These are phyloP conservation scores for Wickerhamomyces tratensis DNA, from an alignment of 805 yeast species.

Conservation along the genomic window DNA sequence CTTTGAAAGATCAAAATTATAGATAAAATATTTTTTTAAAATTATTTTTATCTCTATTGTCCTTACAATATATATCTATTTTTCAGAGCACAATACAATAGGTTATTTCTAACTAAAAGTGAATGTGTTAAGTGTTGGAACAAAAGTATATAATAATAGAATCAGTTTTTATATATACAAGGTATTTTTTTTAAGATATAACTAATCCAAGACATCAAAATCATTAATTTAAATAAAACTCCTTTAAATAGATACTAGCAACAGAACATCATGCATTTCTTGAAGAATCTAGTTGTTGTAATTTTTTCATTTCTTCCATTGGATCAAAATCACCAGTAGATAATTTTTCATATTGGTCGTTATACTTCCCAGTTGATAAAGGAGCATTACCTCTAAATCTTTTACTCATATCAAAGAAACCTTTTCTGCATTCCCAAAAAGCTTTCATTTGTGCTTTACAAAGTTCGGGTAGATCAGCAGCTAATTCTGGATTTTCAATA, in stretches of 20 bases:
- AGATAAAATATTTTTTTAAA: too few species aligned
- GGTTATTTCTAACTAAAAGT: too few species aligned
- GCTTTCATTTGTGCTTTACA: constrained; percentile 80
- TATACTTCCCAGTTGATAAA: constrained; percentile 84
- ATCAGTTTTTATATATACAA: too few species aligned
- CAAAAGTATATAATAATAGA: too few species aligned
- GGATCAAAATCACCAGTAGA: constrained; percentile 79
- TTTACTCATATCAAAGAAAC: constrained; percentile 85
- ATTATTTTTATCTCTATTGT: too few species aligned
- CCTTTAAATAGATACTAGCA: too few species aligned
- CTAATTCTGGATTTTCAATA: constrained; percentile 67
- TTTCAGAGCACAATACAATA: too few species aligned
- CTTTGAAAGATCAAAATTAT: background rate
- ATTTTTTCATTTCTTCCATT: constrained; percentile 65
- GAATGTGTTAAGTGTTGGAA: too few species aligned
- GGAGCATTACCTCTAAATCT: constrained; percentile 93
- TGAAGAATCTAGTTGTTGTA: constrained; percentile 49
- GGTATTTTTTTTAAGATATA: too few species aligned
- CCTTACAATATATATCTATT: too few species aligned
- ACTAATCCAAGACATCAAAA: too few species aligned
- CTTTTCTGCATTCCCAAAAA: constrained; percentile 84
- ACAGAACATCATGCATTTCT: constrained; percentile 18
- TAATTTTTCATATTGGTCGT: constrained; percentile 73
- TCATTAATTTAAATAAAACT: too few species aligned
- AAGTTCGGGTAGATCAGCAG: constrained; percentile 73